Percentiles rank a stretch among this genome's conserved stretches.
These are phyloP conservation scores for Helianthus annuus DNA, from an alignment of 129 eudicot species.

Conservation along the genomic window DNA sequence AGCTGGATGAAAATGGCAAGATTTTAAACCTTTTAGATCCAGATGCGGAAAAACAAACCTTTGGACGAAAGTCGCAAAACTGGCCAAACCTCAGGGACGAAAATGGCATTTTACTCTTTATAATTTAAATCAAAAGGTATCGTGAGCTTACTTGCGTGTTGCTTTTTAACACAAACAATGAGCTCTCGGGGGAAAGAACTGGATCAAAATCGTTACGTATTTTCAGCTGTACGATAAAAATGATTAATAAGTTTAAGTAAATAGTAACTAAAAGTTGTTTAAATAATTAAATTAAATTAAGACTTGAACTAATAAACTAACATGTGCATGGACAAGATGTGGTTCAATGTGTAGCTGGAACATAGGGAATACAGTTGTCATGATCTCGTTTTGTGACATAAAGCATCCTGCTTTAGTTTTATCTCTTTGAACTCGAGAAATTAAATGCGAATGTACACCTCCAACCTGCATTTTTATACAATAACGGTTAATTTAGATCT, in stretches of 20 bases:
- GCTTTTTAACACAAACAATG: constrained; percentile 93
- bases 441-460: constrained; percentile 97
- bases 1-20: no score
- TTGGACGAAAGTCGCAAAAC: no score
- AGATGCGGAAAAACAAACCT: no score
- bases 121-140: background rate
- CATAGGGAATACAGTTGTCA: constrained; percentile 97
- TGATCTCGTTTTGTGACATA: constrained; percentile 88
- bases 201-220: constrained; percentile 98
- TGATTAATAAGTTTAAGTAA: background rate
- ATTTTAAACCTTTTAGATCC: no score
- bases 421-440: constrained; percentile 98
- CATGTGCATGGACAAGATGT: constrained; percentile 98
- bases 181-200: constrained; percentile 96
- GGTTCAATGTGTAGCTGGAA: constrained; percentile 99
- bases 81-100: no score
- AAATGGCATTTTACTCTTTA: no score
- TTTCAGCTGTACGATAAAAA: constrained; percentile 67
- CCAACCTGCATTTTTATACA: constrained; percentile 71
- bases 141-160: constrained; percentile 70
- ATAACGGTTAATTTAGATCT: background rate
- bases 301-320: constrained; percentile 41
- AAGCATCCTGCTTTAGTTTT: constrained; percentile 83
- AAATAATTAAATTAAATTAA: background rate
- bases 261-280: background rate